Evolutionary conservation across 1,284 basidiomycete genomes (phyloP).

Genomic region (Meira nashicola): DNA sequence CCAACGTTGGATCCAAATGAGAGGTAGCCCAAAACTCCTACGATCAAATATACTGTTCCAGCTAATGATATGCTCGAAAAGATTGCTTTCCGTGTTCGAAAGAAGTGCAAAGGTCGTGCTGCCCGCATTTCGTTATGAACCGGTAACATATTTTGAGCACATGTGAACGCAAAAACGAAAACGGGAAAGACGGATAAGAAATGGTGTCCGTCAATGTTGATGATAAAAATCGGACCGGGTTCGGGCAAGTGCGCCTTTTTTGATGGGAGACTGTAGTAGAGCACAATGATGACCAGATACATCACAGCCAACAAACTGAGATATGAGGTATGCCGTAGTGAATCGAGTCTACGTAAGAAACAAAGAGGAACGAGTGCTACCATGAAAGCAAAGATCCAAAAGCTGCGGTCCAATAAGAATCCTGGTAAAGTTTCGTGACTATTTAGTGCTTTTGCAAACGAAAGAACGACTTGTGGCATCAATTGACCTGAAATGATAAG

Average conservation of each 20-base stretch:
- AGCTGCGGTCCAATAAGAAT: slow-evolving; percentile 63
- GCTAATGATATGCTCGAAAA: slow-evolving; percentile 71
- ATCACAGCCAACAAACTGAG: slow-evolving; percentile 74
- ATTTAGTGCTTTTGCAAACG: slow-evolving; percentile 58
- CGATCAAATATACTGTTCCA: slow-evolving; percentile 43
- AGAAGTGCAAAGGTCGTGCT: slow-evolving; percentile 64
- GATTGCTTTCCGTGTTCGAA: slow-evolving; percentile 80
- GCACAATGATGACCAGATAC: slow-evolving; percentile 53
- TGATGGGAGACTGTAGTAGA: slow-evolving; percentile 36
- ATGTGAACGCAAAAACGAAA: slow-evolving; percentile 67
- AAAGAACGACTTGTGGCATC: slow-evolving; percentile 85
- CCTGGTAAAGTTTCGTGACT: slow-evolving; percentile 27
- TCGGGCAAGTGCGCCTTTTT: slow-evolving; percentile 30
- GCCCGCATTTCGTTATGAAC: slow-evolving; percentile 79
- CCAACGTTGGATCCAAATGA: slow-evolving; percentile 77
- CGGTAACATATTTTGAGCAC: slow-evolving; percentile 56
- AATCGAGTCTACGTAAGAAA: slow-evolving; percentile 73
- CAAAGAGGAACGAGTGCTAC: slow-evolving; percentile 76
- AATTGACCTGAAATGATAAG: slow-evolving; percentile 57
- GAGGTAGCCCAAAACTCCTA: slow-evolving; percentile 71
- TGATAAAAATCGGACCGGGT: slow-evolving; percentile 26
- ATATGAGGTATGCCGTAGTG: slow-evolving; percentile 69
- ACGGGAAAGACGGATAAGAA: slow-evolving; percentile 75
- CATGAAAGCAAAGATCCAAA: slow-evolving; percentile 81
- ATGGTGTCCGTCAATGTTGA: slow-evolving; percentile 69